These are phyloP conservation scores for Prunus kanzakura DNA, from an alignment of 306 rosid genomes.

Conservation along the genomic window DNA sequence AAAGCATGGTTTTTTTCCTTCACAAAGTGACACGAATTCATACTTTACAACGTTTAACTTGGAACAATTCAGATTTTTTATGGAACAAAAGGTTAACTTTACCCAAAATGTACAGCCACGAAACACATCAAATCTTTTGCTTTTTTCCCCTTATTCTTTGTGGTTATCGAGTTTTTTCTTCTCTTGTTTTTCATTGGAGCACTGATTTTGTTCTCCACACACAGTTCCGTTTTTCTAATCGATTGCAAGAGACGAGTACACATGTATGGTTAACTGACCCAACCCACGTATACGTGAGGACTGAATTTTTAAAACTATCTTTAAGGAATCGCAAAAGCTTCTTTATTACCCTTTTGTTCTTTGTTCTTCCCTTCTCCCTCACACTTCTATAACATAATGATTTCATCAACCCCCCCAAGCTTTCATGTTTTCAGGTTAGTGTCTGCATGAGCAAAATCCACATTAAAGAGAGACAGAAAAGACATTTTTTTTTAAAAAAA, in stretches of 20 bases:
- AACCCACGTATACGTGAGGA: background rate
- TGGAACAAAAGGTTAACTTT: slow-evolving; percentile 16
- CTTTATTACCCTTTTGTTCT: background rate
- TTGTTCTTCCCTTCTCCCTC: background rate
- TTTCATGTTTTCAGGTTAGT: background rate
- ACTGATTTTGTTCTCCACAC: no score
- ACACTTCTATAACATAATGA: slow-evolving; percentile 24
- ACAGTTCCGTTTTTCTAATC: no score
- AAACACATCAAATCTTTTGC: slow-evolving; percentile 31
- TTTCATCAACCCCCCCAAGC: background rate
- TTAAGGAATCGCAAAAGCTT: background rate
- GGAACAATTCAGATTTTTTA: slow-evolving; percentile 19
- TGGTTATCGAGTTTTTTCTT: background rate
- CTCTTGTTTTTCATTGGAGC: no score
- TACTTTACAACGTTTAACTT: slow-evolving; percentile 21
- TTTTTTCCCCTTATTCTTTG: background rate
- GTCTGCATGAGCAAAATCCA: background rate
- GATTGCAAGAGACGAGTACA: no score
- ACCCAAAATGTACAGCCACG: slow-evolving; percentile 16
- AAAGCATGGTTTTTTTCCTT: slow-evolving; percentile 20
- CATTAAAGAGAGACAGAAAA: no score
- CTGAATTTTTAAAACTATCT: background rate
- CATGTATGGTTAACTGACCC: background rate
- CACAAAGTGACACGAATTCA: slow-evolving; percentile 10
- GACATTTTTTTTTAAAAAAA: no score